Base-by-base conservation (phyloP, 2,329 filamentous ascomycete species). In the Aspergillus transmontanensis region DNA sequence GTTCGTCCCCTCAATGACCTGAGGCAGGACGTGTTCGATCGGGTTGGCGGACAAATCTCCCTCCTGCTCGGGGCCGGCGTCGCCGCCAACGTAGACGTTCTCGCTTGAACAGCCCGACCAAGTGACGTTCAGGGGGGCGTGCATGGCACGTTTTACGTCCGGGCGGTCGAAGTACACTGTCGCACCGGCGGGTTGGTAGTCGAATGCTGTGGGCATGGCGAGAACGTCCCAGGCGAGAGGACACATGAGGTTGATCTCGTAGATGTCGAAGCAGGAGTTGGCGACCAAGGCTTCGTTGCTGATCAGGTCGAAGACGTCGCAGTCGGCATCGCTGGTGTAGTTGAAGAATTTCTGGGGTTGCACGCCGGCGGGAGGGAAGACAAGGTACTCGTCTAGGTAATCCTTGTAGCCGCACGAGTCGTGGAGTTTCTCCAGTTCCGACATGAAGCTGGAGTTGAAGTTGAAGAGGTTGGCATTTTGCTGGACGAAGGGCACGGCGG, bases 181-280 rank as follows among this genome's bases (percentile, higher is more conserved):
- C 0, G 87, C 83, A 0, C 89, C 90, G 0, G 78, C 81, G 0
- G 90, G 90, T 0, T 86, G 71, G 71, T 92, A 93, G 11, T 89
- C 87, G 76, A 90, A 89, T 21, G 28, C 50, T 0, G 50, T 53
- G 16, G 50, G 50, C 28, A 53, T 32, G 7, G 87, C 87, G 21
- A 93, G 82, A 0, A 89, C 85, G 64, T 92, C 87, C 83, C 86
- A 91, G 2, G 87, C 79, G 9, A 87, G 71, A 0, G 91, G 91
- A 71, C 91, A 94, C 5, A 88, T 90, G 7, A 88, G 89, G 0
- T 86, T 86, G 9, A 94, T 84, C 55, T 91, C 86, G 77, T 93
- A 94, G 9, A 90, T 81, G 73, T 92, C 88, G 78, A 90, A 95
- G 80, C 92, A 94, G 0, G 91, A 91, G 78, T 94, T 94, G 46